These are phyloP conservation scores for Pythium folliculosum DNA, from an alignment of 352 stramenopile species.

Conservation along the genomic window DNA sequence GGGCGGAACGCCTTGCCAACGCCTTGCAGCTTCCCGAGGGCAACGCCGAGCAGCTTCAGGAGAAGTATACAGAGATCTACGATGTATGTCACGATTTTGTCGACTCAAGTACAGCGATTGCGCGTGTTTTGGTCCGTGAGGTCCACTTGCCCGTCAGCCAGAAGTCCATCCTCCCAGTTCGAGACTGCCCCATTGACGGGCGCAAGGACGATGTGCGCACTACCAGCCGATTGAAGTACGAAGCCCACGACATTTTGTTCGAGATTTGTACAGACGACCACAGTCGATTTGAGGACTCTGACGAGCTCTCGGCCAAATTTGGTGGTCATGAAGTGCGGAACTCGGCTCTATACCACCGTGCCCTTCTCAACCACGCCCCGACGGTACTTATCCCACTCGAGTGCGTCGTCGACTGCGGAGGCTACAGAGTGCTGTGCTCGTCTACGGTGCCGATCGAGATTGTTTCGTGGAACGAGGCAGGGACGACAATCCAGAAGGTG, in stretches of 20 bases:
- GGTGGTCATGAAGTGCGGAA: conserved; percentile 81
- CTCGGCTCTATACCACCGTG: conserved; percentile 73
- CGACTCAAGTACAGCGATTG: conserved; percentile 64
- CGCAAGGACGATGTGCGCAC: conserved; percentile 64
- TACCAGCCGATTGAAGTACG: conserved; percentile 67
- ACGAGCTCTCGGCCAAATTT: conserved; percentile 88
- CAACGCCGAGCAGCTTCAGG: conserved; percentile 44
- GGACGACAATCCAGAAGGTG: conserved; percentile 53
- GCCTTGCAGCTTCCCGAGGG: conserved; percentile 47
- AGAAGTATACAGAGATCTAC: conserved; percentile 85
- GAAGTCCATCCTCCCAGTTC: conserved; percentile 77
- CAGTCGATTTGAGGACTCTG: conserved; percentile 87
- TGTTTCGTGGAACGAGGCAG: conserved; percentile 64
- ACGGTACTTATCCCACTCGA: conserved; percentile 76
- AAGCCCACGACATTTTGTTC: conserved; percentile 89
- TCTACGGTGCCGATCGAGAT: conserved; percentile 86
- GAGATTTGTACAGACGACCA: conserved; percentile 91
- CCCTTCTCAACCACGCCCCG: conserved; percentile 30
- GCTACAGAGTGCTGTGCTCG: conserved; percentile 83
- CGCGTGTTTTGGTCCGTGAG: conserved; percentile 82
- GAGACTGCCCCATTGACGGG: conserved; percentile 61
- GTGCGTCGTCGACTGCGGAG: conserved; percentile 87
- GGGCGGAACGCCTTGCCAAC: conserved; percentile 64
- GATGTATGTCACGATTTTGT: conserved; percentile 91
- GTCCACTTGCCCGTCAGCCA: conserved; percentile 63